Conservation (phyloP, 768 basidiomycete species). For the Coprinellus micaceus region DNA sequence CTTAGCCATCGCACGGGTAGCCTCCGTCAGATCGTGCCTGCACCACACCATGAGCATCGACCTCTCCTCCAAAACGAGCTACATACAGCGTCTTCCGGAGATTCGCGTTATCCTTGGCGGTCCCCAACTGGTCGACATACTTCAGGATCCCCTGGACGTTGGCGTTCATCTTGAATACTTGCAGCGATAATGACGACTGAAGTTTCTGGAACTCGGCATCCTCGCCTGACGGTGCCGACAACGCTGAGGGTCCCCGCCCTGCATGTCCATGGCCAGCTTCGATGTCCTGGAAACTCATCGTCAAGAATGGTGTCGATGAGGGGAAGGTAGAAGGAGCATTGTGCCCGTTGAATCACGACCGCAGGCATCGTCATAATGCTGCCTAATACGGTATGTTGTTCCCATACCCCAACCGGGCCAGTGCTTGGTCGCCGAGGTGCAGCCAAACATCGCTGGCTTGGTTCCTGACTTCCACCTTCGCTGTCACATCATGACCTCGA, state of each 20-base stretch:
- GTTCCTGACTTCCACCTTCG: too few species aligned
- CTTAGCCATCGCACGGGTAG: conserved; percentile 93
- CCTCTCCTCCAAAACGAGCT: too few species aligned
- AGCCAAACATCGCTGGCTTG: too few species aligned
- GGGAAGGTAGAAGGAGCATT: background rate
- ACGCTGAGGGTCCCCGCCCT: conserved; percentile 28
- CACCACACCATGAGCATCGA: too few species aligned
- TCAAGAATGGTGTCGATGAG: conserved; percentile 4
- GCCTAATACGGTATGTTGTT: too few species aligned
- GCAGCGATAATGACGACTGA: conserved; percentile 79
- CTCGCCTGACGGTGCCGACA: conserved; percentile 45
- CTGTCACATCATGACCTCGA: too few species aligned
- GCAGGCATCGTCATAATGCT: background rate
- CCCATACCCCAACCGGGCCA: too few species aligned
- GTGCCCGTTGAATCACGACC: background rate
- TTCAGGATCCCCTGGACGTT: conserved; percentile 95
- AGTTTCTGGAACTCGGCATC: conserved; percentile 73
- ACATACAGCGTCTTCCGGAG: conserved; percentile 85
- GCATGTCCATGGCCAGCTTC: conserved; percentile 44
- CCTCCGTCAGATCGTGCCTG: conserved; percentile 92
- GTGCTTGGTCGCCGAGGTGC: too few species aligned
- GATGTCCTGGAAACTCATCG: conserved; percentile 57
- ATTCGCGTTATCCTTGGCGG: conserved; percentile 69
- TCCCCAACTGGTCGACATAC: conserved; percentile 95
- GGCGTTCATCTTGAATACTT: conserved; percentile 98